Base-by-base conservation (phyloP, 192 early-diverging fungal species). In the Entrophospora sp. region DNA sequence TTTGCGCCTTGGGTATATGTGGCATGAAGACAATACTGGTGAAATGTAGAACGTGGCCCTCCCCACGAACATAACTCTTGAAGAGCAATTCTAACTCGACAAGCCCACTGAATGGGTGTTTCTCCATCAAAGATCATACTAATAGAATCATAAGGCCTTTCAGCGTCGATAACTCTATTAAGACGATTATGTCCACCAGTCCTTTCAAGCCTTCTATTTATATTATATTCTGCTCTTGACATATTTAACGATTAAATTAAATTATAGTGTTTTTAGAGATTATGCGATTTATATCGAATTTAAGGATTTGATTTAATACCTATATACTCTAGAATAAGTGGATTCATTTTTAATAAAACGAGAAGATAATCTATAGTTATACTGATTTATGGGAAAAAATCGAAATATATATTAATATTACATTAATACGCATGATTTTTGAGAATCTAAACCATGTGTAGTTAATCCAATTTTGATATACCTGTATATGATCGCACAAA, bases 181-280 rank as follows among this genome's bases (percentile, higher is more conserved):
- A 51, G 48, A 51, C 5, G 5, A 51, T 51, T 51, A 51, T 51
- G 48, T 51, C 48, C 48, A 51, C 48, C 48, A 51, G 48, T 51
- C 18, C 6, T 51, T 51, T 16, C 48, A 22, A 51, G 5, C 20
- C 9, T 51, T 51, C 18, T n/a, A 51, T 51, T 51, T 51, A 51
- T 51, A 51, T 51, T 25, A 25, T 51, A n/a, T 8, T 51, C 9
- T 51, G 12, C 20, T 51, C 48, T 51, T 5, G 48, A 51, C 20
- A 51, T 51, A 51, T 51, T 51, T 51, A 51, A 22, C 24, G 48
- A 51, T 52, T 52, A 52, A n/a, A 52, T 40, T 6, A 40, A 40
- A 14, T 14, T 6, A 40, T 40, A 40, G 38, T 6, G 14, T 40
- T 6, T 40, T 40, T 40, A 40, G 38, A 6, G 38, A 40, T 40